These are phyloP conservation scores for Diaporthe ampelina DNA, from an alignment of 2,329 filamentous ascomycete genomes.

Conservation along the genomic window DNA sequence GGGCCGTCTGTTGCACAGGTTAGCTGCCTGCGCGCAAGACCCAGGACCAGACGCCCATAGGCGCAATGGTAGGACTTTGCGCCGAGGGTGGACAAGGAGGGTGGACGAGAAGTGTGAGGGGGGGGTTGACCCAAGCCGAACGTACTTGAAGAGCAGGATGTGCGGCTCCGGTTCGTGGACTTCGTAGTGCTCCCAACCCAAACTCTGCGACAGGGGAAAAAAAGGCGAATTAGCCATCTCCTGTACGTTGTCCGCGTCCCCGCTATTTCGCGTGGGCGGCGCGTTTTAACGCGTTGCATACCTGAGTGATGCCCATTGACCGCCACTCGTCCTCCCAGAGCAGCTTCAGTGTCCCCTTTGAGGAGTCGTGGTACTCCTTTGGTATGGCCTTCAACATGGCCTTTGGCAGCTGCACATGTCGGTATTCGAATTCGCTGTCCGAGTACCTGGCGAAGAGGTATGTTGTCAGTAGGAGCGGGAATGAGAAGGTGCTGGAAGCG, in stretches of 20 bases:
- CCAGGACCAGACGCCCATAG: neutral
- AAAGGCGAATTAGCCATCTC: slow-evolving; percentile 17
- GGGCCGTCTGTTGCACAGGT: slow-evolving; percentile 71
- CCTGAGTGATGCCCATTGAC: slow-evolving; percentile 96
- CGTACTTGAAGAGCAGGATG: slow-evolving; percentile 98
- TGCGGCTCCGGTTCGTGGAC: slow-evolving; percentile 99
- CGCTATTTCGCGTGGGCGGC: slow-evolving; percentile 24
- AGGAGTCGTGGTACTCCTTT: slow-evolving; percentile 90
- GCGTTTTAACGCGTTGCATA: slow-evolving; percentile 56
- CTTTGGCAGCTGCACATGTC: slow-evolving; percentile 97
- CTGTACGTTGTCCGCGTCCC: slow-evolving; percentile 35
- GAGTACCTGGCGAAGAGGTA: slow-evolving; percentile 77
- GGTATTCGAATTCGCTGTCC: slow-evolving; percentile 94
- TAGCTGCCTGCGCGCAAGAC: slow-evolving; percentile 42
- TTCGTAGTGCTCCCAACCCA: slow-evolving; percentile 99
- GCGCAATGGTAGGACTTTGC: neutral
- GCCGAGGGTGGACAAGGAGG: neutral
- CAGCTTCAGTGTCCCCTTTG: slow-evolving; percentile 93
- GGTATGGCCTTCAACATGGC: slow-evolving; percentile 98
- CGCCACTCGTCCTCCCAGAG: slow-evolving; percentile 99
- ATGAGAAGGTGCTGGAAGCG: neutral
- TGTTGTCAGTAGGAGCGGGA: slow-evolving; percentile 40
- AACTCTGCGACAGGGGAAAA: slow-evolving; percentile 76
- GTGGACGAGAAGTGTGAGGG: no score
- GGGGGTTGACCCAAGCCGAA: slow-evolving; percentile 42